Evolutionary conservation across 495 filamentous ascomycete species (phyloP), one percentile per base, ranked within the genome.

Genomic region (Penicillium odoratum): DNA sequence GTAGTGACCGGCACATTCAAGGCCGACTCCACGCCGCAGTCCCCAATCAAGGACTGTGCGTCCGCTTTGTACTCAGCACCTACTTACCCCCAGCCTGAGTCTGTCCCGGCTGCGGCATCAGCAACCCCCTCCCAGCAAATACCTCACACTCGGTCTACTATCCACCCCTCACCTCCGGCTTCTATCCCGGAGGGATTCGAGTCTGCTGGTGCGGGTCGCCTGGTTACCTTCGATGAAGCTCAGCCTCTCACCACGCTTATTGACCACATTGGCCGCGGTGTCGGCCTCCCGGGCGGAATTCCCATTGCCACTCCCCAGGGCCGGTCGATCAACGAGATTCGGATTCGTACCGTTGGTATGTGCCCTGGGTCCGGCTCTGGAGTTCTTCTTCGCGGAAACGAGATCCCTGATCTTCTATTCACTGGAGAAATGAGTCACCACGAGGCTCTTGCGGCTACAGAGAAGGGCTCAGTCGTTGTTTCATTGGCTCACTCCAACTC

Each of bases 361-460:
- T 97, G 93, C 61, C 93, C 94, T 3, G 94, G 94, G 0, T 91
- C 87, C 1, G 94, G 94, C 0, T 85, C 83, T 4, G 81, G 85
- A 33, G 76, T 96, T 11, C 81, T 98, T 56, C 81, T 87, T 49
- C 80, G 85, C 51, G 77, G 73, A 16, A 73, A 74, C 11, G 77
- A 81, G 26, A 80, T 87, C 4, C 75, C 80, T 0, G 92, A 97
- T 67, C 74, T 97, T 28, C 72, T 93, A 0, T 88, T 98, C 57
- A 98, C 93, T 0, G 94, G 94, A 7, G 94, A 98, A 69, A 83
- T 98, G 82, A 87, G 83, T 51, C 94, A 98, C 69, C 94, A 98
- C 67, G 88, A 94, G 57, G 89, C 93, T 10, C 80, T 98, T 42
- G 84, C 89, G 31, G 88, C 90, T 25, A 91, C 88, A 30, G 93